These are phyloP conservation scores for Choricystis sp. DNA, from an alignment of 139 green algal species.

Conservation along the genomic window DNA sequence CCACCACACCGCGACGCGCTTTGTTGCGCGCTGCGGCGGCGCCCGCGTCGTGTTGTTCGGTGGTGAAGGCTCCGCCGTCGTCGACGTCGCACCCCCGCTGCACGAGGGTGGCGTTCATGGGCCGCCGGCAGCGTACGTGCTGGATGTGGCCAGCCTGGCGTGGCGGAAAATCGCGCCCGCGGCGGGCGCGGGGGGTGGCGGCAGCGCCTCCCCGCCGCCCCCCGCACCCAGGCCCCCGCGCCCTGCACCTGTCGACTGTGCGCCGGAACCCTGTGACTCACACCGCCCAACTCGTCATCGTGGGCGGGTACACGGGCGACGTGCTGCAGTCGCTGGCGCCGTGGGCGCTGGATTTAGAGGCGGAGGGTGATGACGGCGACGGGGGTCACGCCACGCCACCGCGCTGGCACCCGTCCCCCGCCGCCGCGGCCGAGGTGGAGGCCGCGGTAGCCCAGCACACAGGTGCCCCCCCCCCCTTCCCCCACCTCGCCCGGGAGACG, in stretches of 20 bases:
- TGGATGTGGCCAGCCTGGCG: constrained; percentile 6
- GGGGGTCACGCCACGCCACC: too few relatives aligned
- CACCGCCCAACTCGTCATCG: constrained; percentile 11
- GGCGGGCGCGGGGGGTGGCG: not conserved
- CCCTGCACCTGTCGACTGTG: constrained; percentile 12
- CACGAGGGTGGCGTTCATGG: not conserved
- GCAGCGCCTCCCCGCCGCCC: not conserved
- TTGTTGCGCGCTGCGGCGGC: too few relatives aligned
- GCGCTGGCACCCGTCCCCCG: too few relatives aligned
- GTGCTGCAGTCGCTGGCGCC: constrained; percentile 6
- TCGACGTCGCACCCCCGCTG: not conserved
- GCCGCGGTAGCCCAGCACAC: too few relatives aligned
- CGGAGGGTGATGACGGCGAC: not conserved
- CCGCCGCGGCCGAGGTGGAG: too few relatives aligned
- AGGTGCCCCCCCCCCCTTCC: too few relatives aligned
- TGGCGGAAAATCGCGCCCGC: constrained; percentile 1
- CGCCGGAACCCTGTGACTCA: constrained; percentile 4
- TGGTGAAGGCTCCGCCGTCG: not conserved
- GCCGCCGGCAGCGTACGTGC: constrained; percentile 6
- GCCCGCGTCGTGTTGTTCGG: not conserved
- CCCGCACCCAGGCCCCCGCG: not conserved
- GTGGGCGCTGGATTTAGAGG: constrained; percentile 8
- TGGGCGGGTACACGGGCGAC: constrained; percentile 6
- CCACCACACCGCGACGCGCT: not conserved
- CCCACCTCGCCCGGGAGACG: not conserved